phyloP scores from a whole-genome alignment of 768 basidiomycete species.

The Chalciporus pseudorubinellus region DNA sequence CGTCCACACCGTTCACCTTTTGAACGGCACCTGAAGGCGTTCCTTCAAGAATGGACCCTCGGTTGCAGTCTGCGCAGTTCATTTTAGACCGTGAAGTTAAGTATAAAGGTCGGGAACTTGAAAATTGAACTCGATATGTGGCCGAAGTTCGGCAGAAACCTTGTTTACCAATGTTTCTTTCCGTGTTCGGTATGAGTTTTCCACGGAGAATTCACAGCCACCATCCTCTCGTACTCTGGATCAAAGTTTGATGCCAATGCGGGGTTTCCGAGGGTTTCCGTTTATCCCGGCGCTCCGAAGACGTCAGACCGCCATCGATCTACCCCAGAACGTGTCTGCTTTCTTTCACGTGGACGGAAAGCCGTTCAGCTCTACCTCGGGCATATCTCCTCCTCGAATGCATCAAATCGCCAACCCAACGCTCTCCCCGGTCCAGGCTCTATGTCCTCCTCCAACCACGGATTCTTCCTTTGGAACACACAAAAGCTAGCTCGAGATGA shows the following conservation, averaged over 20 bases:
- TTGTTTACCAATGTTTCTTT: too few relatives aligned
- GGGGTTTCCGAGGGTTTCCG: too few relatives aligned
- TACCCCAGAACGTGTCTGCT: too few relatives aligned
- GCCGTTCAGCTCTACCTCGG: too few relatives aligned
- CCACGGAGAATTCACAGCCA: too few relatives aligned
- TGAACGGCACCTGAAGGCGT: conserved; percentile 42
- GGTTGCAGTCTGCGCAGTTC: conserved; percentile 35
- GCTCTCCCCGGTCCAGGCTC: not conserved
- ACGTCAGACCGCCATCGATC: not conserved
- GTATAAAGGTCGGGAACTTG: too few relatives aligned
- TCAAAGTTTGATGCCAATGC: too few relatives aligned
- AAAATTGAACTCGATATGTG: too few relatives aligned
- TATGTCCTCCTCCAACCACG: conserved; percentile 1
- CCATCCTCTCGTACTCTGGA: too few relatives aligned
- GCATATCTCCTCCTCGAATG: not conserved
- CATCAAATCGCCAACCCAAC: not conserved
- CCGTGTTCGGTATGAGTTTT: too few relatives aligned
- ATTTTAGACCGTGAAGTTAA: not conserved
- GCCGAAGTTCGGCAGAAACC: too few relatives aligned
- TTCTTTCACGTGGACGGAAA: not conserved
- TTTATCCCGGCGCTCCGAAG: too few relatives aligned
- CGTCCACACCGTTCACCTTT: conserved; percentile 32
- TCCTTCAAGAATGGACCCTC: conserved; percentile 43
- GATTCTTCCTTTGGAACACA: not conserved
- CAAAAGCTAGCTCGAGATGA: not conserved